phyloP scores from a whole-genome alignment of 169 alveolate species.

The Plasmodium ovale region DNA sequence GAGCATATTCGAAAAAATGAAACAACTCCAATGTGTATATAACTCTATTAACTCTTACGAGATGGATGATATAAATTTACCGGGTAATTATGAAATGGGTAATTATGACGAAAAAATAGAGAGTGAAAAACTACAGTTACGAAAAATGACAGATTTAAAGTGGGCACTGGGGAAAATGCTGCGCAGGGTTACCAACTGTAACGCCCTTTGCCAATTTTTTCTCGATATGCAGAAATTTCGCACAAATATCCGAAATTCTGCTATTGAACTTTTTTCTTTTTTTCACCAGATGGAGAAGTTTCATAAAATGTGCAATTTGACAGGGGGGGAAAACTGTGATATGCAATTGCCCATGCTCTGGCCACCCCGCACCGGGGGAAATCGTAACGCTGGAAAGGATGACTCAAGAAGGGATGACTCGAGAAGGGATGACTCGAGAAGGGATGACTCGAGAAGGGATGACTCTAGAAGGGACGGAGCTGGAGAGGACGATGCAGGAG shows the following conservation, averaged over 20 bases:
- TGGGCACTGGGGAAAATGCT: slow-evolving; percentile 1
- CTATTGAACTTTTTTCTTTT: not conserved
- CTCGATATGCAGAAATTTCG: not conserved
- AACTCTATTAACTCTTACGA: slow-evolving; percentile 2
- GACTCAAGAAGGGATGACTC: too few species aligned
- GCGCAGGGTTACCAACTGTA: not conserved
- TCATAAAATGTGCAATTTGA: slow-evolving; percentile 5
- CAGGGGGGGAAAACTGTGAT: not conserved
- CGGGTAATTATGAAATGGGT: not conserved
- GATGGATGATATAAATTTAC: slow-evolving; percentile 1
- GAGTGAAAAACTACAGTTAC: slow-evolving; percentile 5
- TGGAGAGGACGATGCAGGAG: too few species aligned
- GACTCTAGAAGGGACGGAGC: too few species aligned
- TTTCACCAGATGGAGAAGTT: not conserved
- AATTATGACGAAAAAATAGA: slow-evolving; percentile 19
- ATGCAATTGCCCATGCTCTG: not conserved
- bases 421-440: too few species aligned
- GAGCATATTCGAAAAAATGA: slow-evolving; percentile 38
- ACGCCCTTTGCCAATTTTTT: not conserved
- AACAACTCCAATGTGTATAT: slow-evolving; percentile 23
- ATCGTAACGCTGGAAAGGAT: too few species aligned
- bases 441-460: too few species aligned
- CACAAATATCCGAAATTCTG: slow-evolving; percentile 2
- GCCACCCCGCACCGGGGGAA: too few species aligned
- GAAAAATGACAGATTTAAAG: slow-evolving; percentile 4